These are phyloP conservation scores for Calonectria fujianensis DNA, from an alignment of 2,329 filamentous ascomycete genomes.

Conservation along the genomic window DNA sequence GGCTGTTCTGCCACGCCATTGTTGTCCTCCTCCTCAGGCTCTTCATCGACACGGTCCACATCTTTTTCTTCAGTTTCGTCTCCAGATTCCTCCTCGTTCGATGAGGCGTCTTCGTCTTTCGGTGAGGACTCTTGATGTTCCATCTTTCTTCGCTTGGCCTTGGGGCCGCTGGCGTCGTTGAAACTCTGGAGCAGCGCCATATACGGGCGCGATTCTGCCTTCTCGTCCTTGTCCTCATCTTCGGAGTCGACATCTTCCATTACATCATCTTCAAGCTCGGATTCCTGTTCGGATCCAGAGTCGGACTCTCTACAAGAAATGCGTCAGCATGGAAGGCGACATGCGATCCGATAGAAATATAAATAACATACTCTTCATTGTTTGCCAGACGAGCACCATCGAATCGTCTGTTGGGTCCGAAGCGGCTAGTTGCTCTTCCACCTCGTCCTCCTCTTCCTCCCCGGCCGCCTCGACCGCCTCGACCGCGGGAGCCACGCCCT, in stretches of 20 bases:
- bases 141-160: slow-evolving; percentile 75
- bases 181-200: slow-evolving; percentile 76
- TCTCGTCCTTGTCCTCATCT: slow-evolving; percentile 69
- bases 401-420: slow-evolving; percentile 61
- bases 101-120: slow-evolving; percentile 47
- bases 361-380: slow-evolving; percentile 59
- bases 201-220: slow-evolving; percentile 70
- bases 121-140: slow-evolving; percentile 59
- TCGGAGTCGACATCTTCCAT: slow-evolving; percentile 64
- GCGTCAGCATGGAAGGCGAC: slow-evolving; percentile 20
- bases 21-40: slow-evolving; percentile 67
- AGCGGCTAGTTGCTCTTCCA: slow-evolving; percentile 60
- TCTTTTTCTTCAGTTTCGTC: slow-evolving; percentile 54
- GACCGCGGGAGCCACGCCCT: slow-evolving; percentile 57
- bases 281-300: slow-evolving; percentile 55
- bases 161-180: slow-evolving; percentile 65
- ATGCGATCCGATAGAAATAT: background rate
- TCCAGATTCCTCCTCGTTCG: slow-evolving; percentile 32
- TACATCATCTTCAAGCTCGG: slow-evolving; percentile 60
- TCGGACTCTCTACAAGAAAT: slow-evolving; percentile 44
- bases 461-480: slow-evolving; percentile 42
- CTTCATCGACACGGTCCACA: slow-evolving; percentile 63
- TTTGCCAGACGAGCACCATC: slow-evolving; percentile 61
- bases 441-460: slow-evolving; percentile 48
- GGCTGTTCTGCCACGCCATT: slow-evolving; percentile 51